phyloP scores from a whole-genome alignment of 2,329 filamentous ascomycete genomes.

The Botrytis aclada region DNA sequence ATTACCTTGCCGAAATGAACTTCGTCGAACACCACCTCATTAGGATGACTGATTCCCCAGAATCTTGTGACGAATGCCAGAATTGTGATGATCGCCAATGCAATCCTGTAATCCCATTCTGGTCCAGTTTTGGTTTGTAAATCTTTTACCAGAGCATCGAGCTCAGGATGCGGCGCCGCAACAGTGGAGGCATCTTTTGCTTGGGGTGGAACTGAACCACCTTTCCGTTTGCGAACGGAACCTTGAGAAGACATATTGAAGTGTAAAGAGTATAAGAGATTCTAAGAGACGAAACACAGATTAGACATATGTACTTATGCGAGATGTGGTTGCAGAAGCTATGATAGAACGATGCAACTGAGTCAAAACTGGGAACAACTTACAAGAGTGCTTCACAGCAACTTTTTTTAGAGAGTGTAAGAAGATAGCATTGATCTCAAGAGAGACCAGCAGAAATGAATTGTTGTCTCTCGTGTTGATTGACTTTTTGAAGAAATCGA shows the following conservation, averaged over 20 bases:
- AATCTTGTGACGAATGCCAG: constrained; percentile 90
- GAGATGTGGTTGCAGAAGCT: not conserved
- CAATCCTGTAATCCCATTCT: constrained; percentile 85
- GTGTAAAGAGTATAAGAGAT: constrained; percentile 23
- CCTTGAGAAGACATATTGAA: constrained; percentile 36
- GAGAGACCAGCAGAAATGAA: not conserved
- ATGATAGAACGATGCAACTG: not conserved
- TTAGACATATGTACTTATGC: constrained; percentile 28
- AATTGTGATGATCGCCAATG: constrained; percentile 70
- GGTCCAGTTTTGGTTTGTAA: constrained; percentile 45
- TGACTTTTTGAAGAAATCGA: not conserved
- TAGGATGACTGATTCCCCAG: constrained; percentile 91
- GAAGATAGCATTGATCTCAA: constrained; percentile 18
- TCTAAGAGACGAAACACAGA: constrained; percentile 14
- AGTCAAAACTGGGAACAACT: not conserved
- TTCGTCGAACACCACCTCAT: constrained; percentile 98
- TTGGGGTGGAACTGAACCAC: constrained; percentile 46
- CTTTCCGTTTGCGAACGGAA: constrained; percentile 40
- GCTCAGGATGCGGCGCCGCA: constrained; percentile 41
- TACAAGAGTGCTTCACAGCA: constrained; percentile 20
- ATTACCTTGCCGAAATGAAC: constrained; percentile 98
- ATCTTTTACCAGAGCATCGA: constrained; percentile 50
- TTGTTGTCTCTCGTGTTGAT: not conserved
- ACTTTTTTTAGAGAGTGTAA: constrained; percentile 12
- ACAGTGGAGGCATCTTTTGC: constrained; percentile 46